These are phyloP conservation scores for Syncephalastrum contaminatum DNA, from an alignment of 371 early-diverging fungal genomes.

Conservation along the genomic window DNA sequence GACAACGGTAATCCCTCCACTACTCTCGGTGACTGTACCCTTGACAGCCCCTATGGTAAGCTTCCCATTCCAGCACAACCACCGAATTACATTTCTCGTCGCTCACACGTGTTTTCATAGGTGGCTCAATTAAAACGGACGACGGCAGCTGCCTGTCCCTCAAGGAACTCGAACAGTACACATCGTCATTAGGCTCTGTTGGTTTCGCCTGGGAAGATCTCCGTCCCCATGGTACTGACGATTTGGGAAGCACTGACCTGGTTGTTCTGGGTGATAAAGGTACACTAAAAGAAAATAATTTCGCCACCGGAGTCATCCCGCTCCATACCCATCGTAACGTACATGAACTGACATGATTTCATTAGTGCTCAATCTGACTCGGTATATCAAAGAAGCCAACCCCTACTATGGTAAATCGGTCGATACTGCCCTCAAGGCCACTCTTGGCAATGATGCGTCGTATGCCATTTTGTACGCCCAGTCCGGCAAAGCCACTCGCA, in stretches of 20 bases:
- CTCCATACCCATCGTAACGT: background rate
- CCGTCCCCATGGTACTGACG: slow-evolving; percentile 18
- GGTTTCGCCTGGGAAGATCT: slow-evolving; percentile 49
- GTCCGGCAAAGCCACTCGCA: slow-evolving; percentile 31
- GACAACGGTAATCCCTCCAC: slow-evolving; percentile 17
- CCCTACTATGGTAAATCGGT: slow-evolving; percentile 30
- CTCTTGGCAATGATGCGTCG: slow-evolving; percentile 45
- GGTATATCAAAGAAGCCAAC: slow-evolving; percentile 13
- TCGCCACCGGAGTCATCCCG: background rate
- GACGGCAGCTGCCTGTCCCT: slow-evolving; percentile 36
- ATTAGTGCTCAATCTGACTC: slow-evolving; percentile 38
- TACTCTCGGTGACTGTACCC: slow-evolving; percentile 21
- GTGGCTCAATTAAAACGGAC: slow-evolving; percentile 24
- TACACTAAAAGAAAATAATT: slow-evolving; percentile 20
- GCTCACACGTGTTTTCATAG: slow-evolving; percentile 1
- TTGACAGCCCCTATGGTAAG: slow-evolving; percentile 50
- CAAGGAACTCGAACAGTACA: slow-evolving; percentile 24
- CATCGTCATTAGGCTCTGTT: slow-evolving; percentile 17
- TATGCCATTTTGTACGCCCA: slow-evolving; percentile 37
- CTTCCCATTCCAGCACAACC: background rate
- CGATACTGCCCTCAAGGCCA: slow-evolving; percentile 23
- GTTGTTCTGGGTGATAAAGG: slow-evolving; percentile 52
- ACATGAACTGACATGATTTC: background rate
- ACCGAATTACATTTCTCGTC: background rate
- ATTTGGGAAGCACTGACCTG: slow-evolving; percentile 27